Percentiles rank a stretch among this genome's conserved stretches.
Evolutionary conservation across 805 yeast species (phyloP).

Genomic region (Candida ficus): DNA sequence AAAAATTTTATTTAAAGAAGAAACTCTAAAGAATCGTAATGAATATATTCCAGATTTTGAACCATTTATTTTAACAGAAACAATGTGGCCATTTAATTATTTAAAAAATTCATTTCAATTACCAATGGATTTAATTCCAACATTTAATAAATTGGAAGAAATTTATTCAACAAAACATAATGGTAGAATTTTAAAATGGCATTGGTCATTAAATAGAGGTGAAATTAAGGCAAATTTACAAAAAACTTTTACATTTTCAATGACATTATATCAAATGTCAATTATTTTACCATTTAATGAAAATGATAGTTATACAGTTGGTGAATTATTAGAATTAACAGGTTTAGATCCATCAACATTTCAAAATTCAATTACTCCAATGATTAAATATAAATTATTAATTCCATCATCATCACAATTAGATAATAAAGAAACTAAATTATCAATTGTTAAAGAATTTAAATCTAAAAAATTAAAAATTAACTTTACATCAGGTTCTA

Average conservation of each 20-base stretch:
- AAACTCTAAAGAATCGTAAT: slow-evolving; percentile 31
- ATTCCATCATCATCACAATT: slow-evolving; percentile 57
- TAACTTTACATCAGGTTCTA: slow-evolving; percentile 63
- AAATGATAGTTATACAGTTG: slow-evolving; percentile 50
- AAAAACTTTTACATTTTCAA: slow-evolving; percentile 72
- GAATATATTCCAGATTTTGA: slow-evolving; percentile 47
- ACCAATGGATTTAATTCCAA: slow-evolving; percentile 60
- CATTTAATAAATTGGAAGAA: slow-evolving; percentile 62
- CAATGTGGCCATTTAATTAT: slow-evolving; percentile 74
- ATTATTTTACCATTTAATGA: slow-evolving; percentile 82
- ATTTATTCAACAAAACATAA: slow-evolving; percentile 71
- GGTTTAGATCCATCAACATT: slow-evolving; percentile 61
- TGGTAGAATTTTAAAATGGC: slow-evolving; percentile 91
- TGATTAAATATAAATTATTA: slow-evolving; percentile 72
- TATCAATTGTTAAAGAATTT: slow-evolving; percentile 74
- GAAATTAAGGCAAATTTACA: slow-evolving; percentile 85
- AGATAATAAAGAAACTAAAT: slow-evolving; percentile 48
- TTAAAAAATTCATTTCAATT: slow-evolving; percentile 41
- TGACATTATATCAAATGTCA: slow-evolving; percentile 82
- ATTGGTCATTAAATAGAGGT: slow-evolving; percentile 91
- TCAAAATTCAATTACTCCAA: slow-evolving; percentile 72
- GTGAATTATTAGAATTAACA: slow-evolving; percentile 60
- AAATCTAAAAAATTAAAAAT: slow-evolving; percentile 80
- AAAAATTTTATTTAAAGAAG: slow-evolving; percentile 50
- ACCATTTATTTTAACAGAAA: slow-evolving; percentile 78